phyloP scores from a whole-genome alignment of 306 rosid species.

The Malus sylvestris region DNA sequence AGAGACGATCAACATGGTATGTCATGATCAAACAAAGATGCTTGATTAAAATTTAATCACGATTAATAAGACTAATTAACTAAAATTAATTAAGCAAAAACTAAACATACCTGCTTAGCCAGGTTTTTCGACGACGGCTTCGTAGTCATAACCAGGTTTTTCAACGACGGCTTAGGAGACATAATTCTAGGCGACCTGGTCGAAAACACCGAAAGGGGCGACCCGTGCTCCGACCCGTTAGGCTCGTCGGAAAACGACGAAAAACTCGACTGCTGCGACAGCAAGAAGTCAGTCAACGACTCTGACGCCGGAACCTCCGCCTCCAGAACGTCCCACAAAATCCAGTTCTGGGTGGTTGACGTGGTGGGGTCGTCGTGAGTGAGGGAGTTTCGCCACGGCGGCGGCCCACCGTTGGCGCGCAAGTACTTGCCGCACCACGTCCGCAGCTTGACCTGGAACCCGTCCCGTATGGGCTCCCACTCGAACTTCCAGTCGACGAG shows the following conservation, averaged over 20 bases:
- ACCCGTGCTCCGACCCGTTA: slow-evolving; percentile 23
- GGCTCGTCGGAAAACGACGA: slow-evolving; percentile 46
- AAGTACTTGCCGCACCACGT: slow-evolving; percentile 69
- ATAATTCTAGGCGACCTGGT: background rate
- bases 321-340: slow-evolving; percentile 58
- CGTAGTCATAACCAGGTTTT: background rate
- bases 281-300: slow-evolving; percentile 10
- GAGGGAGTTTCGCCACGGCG: slow-evolving; percentile 72
- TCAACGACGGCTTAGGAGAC: background rate
- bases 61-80: background rate
- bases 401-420: slow-evolving; percentile 71
- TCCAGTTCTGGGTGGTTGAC: slow-evolving; percentile 45
- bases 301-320: slow-evolving; percentile 30
- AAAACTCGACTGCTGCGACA: slow-evolving; percentile 19
- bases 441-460: slow-evolving; percentile 58
- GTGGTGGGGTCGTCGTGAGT: slow-evolving; percentile 55
- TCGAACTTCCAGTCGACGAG: slow-evolving; percentile 27
- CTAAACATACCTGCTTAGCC: background rate
- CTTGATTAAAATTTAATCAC: background rate
- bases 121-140: slow-evolving; percentile 2
- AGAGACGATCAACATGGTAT: background rate
- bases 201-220: slow-evolving; percentile 38
- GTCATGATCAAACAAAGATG: background rate
- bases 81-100: background rate
- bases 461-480: slow-evolving; percentile 75